These are phyloP conservation scores for Ottelia alismoides DNA, from an alignment of 106 monocot species.

Conservation along the genomic window DNA sequence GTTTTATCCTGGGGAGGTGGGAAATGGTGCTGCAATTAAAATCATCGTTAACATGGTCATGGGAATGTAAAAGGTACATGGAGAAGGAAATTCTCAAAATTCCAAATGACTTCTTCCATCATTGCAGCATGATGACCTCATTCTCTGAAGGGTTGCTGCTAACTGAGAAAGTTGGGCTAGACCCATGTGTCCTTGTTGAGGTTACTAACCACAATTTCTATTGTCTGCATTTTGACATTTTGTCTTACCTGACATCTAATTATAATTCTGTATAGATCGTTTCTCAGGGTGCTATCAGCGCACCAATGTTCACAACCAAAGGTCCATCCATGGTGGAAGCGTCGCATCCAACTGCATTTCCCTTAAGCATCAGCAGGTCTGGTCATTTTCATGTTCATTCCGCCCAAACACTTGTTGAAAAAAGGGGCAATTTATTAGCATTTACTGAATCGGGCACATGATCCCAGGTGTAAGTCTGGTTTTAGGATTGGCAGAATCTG, in stretches of 20 bases:
- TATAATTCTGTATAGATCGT: constrained; percentile 34
- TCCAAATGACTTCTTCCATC: not conserved
- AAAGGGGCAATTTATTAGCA: not conserved
- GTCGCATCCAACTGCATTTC: constrained; percentile 62
- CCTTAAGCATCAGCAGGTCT: constrained; percentile 94
- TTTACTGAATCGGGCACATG: no score
- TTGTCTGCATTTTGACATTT: not conserved
- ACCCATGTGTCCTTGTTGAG: constrained; percentile 62
- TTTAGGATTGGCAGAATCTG: constrained; percentile 60
- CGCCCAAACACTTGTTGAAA: no score
- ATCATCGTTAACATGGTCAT: constrained; percentile 93
- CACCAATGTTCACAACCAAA: constrained; percentile 80
- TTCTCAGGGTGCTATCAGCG: constrained; percentile 82
- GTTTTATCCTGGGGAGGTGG: constrained; percentile 83
- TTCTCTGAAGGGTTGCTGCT: constrained; percentile 82
- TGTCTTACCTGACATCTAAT: not conserved
- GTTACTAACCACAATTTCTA: not conserved
- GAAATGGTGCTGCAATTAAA: constrained; percentile 92
- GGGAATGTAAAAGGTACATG: constrained; percentile 47
- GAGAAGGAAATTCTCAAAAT: not conserved
- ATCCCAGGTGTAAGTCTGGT: constrained; percentile 77
- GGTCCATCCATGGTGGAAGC: constrained; percentile 83
- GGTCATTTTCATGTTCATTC: no score
- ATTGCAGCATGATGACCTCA: constrained; percentile 84
- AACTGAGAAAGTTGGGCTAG: constrained; percentile 67